A percentile compares a stretch with the other conserved stretches of the same genome.
phyloP scores from a whole-genome alignment of 768 basidiomycete species.

The Austroboletus festivus region DNA sequence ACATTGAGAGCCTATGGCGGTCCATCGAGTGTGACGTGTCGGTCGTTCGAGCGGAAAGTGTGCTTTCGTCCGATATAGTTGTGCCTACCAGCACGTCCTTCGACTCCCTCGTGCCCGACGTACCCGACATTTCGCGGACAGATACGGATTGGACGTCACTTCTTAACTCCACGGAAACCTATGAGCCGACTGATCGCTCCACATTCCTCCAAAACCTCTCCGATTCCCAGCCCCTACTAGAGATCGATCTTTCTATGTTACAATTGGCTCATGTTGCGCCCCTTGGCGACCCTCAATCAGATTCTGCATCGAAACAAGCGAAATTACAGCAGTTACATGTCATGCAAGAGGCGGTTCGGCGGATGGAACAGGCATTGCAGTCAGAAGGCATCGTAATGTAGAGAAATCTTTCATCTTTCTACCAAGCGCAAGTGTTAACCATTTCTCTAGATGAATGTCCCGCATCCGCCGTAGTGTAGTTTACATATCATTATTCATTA shows the following conservation, averaged over 20 bases:
- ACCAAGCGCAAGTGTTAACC: not conserved
- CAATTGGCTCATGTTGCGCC: conserved; percentile 17
- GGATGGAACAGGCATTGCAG: conserved; percentile 33
- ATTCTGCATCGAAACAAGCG: conserved; percentile 8
- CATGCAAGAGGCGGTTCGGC: conserved; percentile 35
- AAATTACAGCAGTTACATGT: conserved; percentile 22
- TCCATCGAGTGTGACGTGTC: not conserved
- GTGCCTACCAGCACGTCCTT: not conserved
- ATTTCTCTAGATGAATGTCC: not conserved
- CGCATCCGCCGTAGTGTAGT: no score
- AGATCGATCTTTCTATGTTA: conserved; percentile 26
- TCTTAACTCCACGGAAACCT: not conserved
- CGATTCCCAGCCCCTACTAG: conserved; percentile 9
- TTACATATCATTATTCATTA: no score
- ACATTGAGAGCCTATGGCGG: conserved; percentile 10
- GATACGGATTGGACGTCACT: conserved; percentile 17
- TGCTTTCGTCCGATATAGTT: not conserved
- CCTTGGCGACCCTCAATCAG: not conserved
- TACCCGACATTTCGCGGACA: conserved; percentile 2
- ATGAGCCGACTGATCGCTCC: not conserved
- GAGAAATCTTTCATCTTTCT: not conserved
- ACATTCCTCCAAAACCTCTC: conserved; percentile 3
- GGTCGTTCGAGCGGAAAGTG: not conserved
- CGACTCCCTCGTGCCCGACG: not conserved
- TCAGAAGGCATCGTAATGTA: conserved; percentile 18